Base-by-base conservation (phyloP, 2,329 filamentous ascomycete genomes). In the Ceratocystis papillata region DNA sequence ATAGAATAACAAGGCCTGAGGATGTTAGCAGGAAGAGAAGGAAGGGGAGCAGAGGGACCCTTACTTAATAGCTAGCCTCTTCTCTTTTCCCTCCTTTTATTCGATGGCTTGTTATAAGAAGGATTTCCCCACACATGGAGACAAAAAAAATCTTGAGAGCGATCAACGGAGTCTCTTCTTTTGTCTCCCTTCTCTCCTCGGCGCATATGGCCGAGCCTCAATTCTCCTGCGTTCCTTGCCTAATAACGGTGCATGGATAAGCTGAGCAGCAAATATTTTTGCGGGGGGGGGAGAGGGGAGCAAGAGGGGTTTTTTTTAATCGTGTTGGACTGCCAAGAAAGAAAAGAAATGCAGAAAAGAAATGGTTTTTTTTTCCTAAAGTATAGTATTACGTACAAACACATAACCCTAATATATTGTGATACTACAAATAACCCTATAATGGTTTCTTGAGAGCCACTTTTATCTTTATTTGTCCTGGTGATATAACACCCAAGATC, bases 121-220 rank as follows among this genome's bases (percentile, higher is more conserved):
- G 46, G 46, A 50, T 50, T 50, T 50, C 46, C 46, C 46, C 46
- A 50, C 46, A 50, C 46, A 20, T 22, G 46, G n/a, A 20, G 46
- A 50, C n/a, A 3, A 20, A 41, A 48, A 50, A 50, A 50, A 50
- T 50, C 46, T 50, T 20, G n/a, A 50, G 46, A 50, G 46, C 46
- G 46, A 50, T 50, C 46, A 50, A 50, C 46, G 46, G 46, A 50
- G 46, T 50, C 46, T 20, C 17, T 20, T 28, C 17, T 50, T 57
- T 30, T 25, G 22, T 28, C 30, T 33, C 15, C 15, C 46, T 50
- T 50, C 22, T 22, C 22, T 22, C 20, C 20, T 57, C 53, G 53
- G 53, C 53, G 22, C 25, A 57, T 57, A 57, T 57, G 22, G 53
- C 53, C 53, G 53, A 57, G 25, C 53, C 53, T 57, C 53, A 33